Base-by-base conservation (phyloP, 1,284 basidiomycete genomes). In the Omphalotus olearius region DNA sequence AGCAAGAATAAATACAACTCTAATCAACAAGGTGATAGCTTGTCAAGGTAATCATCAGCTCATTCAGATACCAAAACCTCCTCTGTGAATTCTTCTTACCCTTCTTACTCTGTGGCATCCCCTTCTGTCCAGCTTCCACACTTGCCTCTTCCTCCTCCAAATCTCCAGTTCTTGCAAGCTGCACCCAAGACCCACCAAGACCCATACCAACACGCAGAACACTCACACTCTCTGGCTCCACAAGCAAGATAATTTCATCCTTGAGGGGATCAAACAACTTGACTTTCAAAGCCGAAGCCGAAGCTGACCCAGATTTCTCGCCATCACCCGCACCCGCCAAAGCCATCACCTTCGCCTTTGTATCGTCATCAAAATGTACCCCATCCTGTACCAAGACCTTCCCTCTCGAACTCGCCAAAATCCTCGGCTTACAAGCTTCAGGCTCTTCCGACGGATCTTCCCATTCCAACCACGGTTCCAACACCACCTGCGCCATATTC, bases 131-230 rank as follows among this genome's bases (percentile, higher is more conserved):
- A 33, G 9, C 13, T 2, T 9, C 30, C 57, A 66, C 68, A 59
- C 63, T 65, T 67, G 66, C 53, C 64, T 65, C 51, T 62, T 64
- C 48, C 67, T 70, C 46, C 66, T 50, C 56, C 3, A 57, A 57
- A 38, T 58, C 63, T 50, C 66, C 60, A 47, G 62, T 65, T 50
- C 78, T 72, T 18, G 65, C 76, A 39, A 85, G 65, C 64, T 87
- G 82, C 2, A 86, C 74, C 75, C 79, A 87, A 47, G 78, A 77
- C 13, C 75, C 85, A 3, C 71, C 73, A 33, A 83, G 51, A 1
- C 79, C 80, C 67, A 85, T 77, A 0, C 80, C 81, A 0, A 76
- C 62, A 3, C 60, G 56, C 16, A 86, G 58, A 30, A 67, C 64
- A 35, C 76, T 73, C 5, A 72, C 64, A 0, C 70, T 61, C n/a